phyloP scores from a whole-genome alignment of 495 filamentous ascomycete genomes.

The Durotheca rogersii region DNA sequence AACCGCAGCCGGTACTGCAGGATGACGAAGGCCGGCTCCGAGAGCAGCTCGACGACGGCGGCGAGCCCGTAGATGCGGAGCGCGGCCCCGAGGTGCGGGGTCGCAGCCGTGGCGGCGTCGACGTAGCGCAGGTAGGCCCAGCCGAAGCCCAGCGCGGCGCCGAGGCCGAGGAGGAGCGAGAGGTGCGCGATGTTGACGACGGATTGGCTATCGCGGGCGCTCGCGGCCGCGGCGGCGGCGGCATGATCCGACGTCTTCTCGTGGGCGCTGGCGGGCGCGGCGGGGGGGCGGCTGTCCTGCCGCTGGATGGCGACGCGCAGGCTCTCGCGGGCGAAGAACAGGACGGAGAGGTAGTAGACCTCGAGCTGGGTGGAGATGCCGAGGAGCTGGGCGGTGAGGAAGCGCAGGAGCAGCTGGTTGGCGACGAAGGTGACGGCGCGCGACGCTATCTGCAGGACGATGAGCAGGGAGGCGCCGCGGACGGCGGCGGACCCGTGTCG shows the following conservation, averaged over 20 bases:
- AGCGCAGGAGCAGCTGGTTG: constrained; percentile 87
- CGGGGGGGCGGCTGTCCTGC: constrained; percentile 48
- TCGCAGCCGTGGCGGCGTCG: constrained; percentile 48
- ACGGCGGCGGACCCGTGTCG: constrained; percentile 39
- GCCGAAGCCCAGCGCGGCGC: constrained; percentile 61
- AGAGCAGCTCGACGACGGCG: constrained; percentile 73
- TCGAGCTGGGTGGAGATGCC: constrained; percentile 88
- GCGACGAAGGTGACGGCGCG: constrained; percentile 84
- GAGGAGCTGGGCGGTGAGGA: constrained; percentile 76
- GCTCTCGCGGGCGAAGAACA: constrained; percentile 90
- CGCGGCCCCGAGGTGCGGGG: constrained; percentile 61
- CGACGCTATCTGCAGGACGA: constrained; percentile 80
- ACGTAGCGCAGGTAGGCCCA: constrained; percentile 63
- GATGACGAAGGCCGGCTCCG: constrained; percentile 83
- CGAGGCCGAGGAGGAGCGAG: constrained; percentile 66
- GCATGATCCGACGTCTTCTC: constrained; percentile 8
- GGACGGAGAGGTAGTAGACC: constrained; percentile 79
- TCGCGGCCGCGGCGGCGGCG: constrained; percentile 13
- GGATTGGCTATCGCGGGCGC: constrained; percentile 54
- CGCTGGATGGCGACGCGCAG: constrained; percentile 83
- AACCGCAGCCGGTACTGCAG: constrained; percentile 79
- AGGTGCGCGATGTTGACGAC: constrained; percentile 88
- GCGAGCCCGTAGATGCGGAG: constrained; percentile 73
- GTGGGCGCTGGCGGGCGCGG: constrained; percentile 24
- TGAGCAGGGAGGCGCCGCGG: constrained; percentile 75